Base-by-base conservation (phyloP, 768 basidiomycete genomes). In the Cyclocybe aegerita region DNA sequence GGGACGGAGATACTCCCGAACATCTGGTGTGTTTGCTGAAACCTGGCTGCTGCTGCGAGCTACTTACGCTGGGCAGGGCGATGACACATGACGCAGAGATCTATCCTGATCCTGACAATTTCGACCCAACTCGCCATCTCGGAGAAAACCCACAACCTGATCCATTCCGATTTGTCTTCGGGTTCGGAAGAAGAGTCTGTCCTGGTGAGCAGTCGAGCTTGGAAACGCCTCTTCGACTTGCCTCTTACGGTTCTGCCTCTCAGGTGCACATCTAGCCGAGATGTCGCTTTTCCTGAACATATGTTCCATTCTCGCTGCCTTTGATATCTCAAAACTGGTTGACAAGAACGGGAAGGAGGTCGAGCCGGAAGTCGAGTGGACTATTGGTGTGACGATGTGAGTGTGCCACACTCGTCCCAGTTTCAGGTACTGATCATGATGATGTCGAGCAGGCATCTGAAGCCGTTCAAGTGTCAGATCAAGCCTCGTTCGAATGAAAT, bases 241-340 rank as follows among this genome's bases (percentile, higher is more conserved):
- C 30, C 17, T n/a, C 38, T 45, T 43, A 11, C 47, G 17, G 35
- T 41, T 39, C 7, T 48, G 15, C 35, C 43, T 4, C 35, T 29
- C 38, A 65, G 63, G 63, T 14, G 54, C 55, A 12, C 65, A 70
- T 49, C 44, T 75, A 4, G 73, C 68, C 0, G 64, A 70, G 41
- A 57, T 63, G 41, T 65, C 69, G 0, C 31, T 73, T 41, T 76
- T 73, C 58, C 53, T 73, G 15, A 67, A 65, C 40, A 66, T 76
- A 5, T 52, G 65, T 10, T 69, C 63, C 31, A 63, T 74, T 30
- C 59, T 76, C 9, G 61, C 75, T 4, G 56, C 64, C 5, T 72
- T 78, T 46, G 51, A 68, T n/a, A 70, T 78, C 32, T 53, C 55
- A 2, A 74, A 72, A 52, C 65, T 69, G 1, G 37, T 63, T 4